Base-by-base conservation (phyloP, 2,329 filamentous ascomycete species). In the Aspergillus sp. region DNA sequence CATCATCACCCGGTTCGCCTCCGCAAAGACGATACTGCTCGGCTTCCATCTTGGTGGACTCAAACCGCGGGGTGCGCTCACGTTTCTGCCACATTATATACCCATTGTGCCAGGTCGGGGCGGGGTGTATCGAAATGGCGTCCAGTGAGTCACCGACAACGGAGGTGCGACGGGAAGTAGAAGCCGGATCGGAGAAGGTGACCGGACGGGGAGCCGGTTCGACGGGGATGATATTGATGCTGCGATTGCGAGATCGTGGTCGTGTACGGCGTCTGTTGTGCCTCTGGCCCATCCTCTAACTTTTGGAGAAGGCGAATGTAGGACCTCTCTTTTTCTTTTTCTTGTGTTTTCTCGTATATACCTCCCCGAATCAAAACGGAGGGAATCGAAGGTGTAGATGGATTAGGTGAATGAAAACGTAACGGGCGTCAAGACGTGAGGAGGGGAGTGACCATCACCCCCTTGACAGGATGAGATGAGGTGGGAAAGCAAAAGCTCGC, bases 1-100 rank as follows among this genome's bases (percentile, higher is more conserved):
- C 66, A 60, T 80, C 77, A 60, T 79, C 78, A 32, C 76, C 77
- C 16, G 77, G 75, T 63, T 78, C 77, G 12, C 77, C 78, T 26
- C 78, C 78, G 63, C 79, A 80, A 4, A 80, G 70, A 57, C 79
- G 78, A 66, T 69, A 78, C 62, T 77, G 78, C 56, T 80, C 76
- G 42, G 67, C 71, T 64, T 79, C 73, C 52, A 78, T 57, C 55
- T 65, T 65, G 50, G 67, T 62, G 50, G 64, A 60, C 62, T 75
- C 71, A 56, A 66, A 63, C 53, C 65, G 70, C 62, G 70, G 67
- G 20, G 65, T 61, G 45, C 65, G 56, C 46, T 79, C 75, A 65
- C 69, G 69, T 59, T 66, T 70, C 69, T 78, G 73, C 77, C 77
- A 77, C 63, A 70, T 73, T 59, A 68, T 65, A 65, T 72, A 72